Conservation (phyloP, 768 basidiomycete genomes). For the Fistulinella prunicolor region DNA sequence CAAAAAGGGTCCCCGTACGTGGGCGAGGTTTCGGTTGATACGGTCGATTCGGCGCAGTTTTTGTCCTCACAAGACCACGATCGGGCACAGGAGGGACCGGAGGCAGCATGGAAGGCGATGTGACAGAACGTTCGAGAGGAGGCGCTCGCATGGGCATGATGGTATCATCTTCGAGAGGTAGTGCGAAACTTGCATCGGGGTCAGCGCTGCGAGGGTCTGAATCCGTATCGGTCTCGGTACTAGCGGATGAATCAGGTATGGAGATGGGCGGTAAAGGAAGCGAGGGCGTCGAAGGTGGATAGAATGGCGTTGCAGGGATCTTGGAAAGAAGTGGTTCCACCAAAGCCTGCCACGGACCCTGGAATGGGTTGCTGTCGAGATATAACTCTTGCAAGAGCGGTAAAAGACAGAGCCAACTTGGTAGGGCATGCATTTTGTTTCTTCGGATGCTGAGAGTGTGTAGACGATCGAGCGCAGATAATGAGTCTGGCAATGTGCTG, state of each 20-base stretch:
- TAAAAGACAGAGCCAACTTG: constrained; percentile 95
- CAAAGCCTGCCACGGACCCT: constrained; percentile 87
- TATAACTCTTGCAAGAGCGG: constrained; percentile 79
- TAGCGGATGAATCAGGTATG: constrained; percentile 43
- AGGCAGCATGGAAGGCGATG: constrained; percentile 42
- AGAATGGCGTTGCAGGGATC: constrained; percentile 54
- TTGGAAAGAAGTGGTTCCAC: constrained; percentile 80
- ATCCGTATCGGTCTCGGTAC: constrained; percentile 51
- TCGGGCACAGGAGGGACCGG: constrained; percentile 23
- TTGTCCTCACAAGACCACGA: constrained; percentile 61
- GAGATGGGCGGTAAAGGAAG: constrained; percentile 51
- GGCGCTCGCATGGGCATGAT: constrained; percentile 64
- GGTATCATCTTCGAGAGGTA: constrained; percentile 61
- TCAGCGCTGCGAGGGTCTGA: constrained; percentile 48
- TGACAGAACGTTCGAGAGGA: constrained; percentile 49
- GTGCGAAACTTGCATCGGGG: constrained; percentile 26
- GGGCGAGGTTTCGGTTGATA: constrained; percentile 45
- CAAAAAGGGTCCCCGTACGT: constrained; percentile 30
- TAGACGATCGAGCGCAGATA: constrained; percentile 71
- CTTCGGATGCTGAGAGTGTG: constrained; percentile 87
- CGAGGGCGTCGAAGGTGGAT: constrained; percentile 64
- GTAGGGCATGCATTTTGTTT: constrained; percentile 85
- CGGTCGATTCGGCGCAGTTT: constrained; percentile 66
- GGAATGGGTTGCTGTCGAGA: constrained; percentile 96
- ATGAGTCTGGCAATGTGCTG: constrained; percentile 66